Conservation (phyloP, 208 protist species). For the Trypanosoma rangeli region DNA sequence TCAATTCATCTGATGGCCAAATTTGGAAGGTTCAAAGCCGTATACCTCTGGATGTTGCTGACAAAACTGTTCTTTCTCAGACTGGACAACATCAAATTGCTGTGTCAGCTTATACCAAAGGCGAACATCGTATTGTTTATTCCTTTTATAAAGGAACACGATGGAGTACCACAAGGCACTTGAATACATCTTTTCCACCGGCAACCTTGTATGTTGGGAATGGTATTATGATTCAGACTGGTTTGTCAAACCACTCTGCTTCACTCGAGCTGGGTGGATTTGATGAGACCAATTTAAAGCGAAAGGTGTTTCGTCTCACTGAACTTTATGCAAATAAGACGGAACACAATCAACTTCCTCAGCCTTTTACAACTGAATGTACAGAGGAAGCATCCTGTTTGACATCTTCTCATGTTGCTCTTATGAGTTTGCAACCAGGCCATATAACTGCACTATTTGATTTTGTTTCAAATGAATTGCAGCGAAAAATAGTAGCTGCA, state of each 20-base stretch:
- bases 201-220: slow-evolving; percentile 27
- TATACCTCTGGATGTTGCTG: slow-evolving; percentile 27
- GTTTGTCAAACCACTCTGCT: slow-evolving; percentile 20
- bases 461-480: slow-evolving; percentile 22
- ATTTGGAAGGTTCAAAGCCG: slow-evolving; percentile 31
- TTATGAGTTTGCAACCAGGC: slow-evolving; percentile 12
- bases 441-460: slow-evolving; percentile 27
- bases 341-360: slow-evolving; percentile 14
- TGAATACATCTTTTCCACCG: slow-evolving; percentile 40
- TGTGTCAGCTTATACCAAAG: slow-evolving; percentile 16
- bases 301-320: slow-evolving; percentile 11
- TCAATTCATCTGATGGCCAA: slow-evolving; percentile 42
- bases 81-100: slow-evolving; percentile 7
- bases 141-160: slow-evolving; percentile 39
- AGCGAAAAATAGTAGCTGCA: slow-evolving; percentile 20
- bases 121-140: slow-evolving; percentile 28
- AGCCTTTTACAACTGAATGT: slow-evolving; percentile 20
- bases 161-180: slow-evolving; percentile 37
- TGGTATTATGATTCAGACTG: slow-evolving; percentile 25
- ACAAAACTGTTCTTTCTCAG: slow-evolving; percentile 10
- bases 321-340: slow-evolving; percentile 25
- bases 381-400: slow-evolving; percentile 12
- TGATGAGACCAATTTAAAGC: slow-evolving; percentile 18
- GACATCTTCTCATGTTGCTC: slow-evolving; percentile 27
- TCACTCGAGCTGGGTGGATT: slow-evolving; percentile 18